Conservation (phyloP, 129 eudicot species). For the Helichrysum umbraculigerum region DNA sequence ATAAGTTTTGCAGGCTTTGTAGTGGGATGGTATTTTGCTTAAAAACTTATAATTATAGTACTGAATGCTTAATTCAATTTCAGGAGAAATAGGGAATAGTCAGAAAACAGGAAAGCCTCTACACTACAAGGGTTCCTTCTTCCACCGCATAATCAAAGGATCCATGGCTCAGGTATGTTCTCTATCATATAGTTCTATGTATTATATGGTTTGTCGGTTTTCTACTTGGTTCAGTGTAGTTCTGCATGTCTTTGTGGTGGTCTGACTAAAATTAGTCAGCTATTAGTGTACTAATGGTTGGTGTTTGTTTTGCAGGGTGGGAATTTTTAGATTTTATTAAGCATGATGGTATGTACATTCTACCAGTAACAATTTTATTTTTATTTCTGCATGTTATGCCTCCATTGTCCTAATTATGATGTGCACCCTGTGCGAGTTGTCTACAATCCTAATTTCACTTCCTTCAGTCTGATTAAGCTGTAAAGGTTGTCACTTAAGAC, state of each 20-base stretch:
- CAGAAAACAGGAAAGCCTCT: conserved; percentile 65
- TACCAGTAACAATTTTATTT: not conserved
- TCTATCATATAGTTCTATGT: conserved; percentile 12
- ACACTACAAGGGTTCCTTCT: conserved; percentile 92
- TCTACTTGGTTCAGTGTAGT: conserved; percentile 33
- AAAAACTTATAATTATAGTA: not conserved
- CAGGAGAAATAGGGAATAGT: conserved; percentile 91
- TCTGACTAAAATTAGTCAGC: conserved; percentile 57
- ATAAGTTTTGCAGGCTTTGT: not conserved
- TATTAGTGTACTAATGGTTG: conserved; percentile 35
- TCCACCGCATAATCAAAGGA: conserved; percentile 80
- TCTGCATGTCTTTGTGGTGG: conserved; percentile 45
- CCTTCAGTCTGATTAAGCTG: not conserved
- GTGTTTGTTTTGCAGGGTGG: conserved; percentile 80
- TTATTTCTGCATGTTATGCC: conserved; percentile 3
- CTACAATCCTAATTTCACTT: not conserved
- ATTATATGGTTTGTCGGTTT: not conserved
- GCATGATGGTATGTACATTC: conserved; percentile 69
- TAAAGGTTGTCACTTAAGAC: not conserved
- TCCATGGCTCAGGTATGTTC: conserved; percentile 86
- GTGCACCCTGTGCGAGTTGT: not conserved
- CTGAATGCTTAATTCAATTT: conserved; percentile 16
- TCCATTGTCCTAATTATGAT: not conserved
- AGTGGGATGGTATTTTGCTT: not conserved
- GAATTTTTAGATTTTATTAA: conserved; percentile 72